A percentile compares a stretch with the other conserved stretches of the same genome.
Conservation (phyloP, 306 rosid species). For the Prinsepia uniflora region DNA sequence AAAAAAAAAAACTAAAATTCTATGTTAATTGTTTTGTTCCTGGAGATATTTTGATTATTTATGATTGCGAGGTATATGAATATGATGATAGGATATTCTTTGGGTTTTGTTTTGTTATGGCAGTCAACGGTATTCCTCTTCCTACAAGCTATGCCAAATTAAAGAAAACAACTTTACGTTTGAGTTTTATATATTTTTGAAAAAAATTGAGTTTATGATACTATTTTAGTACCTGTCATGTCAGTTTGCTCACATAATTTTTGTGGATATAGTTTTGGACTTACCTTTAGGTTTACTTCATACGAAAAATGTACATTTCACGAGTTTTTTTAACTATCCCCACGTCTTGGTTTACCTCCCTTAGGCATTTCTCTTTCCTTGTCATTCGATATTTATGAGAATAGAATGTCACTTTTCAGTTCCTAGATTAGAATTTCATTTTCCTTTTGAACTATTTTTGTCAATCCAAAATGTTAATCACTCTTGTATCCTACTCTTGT, state of each 20-base stretch:
- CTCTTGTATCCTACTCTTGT: no score
- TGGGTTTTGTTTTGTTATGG: not conserved
- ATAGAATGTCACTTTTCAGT: no score
- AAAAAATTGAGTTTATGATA: not conserved
- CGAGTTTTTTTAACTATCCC: no score
- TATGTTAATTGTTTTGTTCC: not conserved
- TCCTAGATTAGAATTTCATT: not conserved
- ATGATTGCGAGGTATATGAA: not conserved
- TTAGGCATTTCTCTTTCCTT: no score
- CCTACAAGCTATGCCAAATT: not conserved
- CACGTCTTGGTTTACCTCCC: no score
- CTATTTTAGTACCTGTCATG: not conserved
- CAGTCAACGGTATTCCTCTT: not conserved
- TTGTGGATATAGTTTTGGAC: not conserved
- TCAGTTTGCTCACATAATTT: not conserved
- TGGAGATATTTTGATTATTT: not conserved
- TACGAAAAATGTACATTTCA: no score
- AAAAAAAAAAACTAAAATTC: no score
- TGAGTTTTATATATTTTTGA: not conserved
- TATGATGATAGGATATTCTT: conserved; percentile 4
- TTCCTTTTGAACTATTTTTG: no score
- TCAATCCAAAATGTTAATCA: no score
- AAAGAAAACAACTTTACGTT: not conserved
- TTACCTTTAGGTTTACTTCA: not conserved
- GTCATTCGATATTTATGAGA: no score